Base-by-base conservation (phyloP, 2,329 filamentous ascomycete species). In the Metarhizium brunneum region DNA sequence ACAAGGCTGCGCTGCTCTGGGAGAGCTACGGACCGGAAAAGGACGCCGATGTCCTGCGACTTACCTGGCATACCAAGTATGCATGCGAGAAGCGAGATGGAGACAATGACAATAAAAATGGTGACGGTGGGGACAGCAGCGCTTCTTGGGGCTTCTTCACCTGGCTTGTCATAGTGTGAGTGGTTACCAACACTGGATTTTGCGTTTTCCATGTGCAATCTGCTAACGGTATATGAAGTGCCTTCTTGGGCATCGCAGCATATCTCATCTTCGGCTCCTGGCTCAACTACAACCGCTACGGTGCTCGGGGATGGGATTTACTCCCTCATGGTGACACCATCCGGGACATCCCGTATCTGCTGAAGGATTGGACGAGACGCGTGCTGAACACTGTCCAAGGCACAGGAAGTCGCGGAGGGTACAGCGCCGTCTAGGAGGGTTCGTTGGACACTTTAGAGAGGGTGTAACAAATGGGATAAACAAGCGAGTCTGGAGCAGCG, bases 181-280 rank as follows among this genome's bases (percentile, higher is more conserved):
- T 79, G 60, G 5, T 14, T 48, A 18, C 11, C 35, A 10, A 18
- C 29, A 5, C 25, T 30, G 40, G 30, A 13, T 14, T 25, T 14
- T 8, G 36, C 5, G 14, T 20, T 35, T 25, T 25, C 13, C 5
- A 7, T 11, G 7, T 35, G 10, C 32, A 10, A 10, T 35, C 32
- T 55, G 54, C 56, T 57, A 30, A 57, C 50, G 4, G 11, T 32
- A 54, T 16, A 3, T 36, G 20, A 61, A 96, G 92, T 63, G 74
- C 87, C 57, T 99, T 99, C 81, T 80, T 97, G 59, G 83, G 83
- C 49, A 87, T 85, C 45, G 90, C 94, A 2, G 76, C 92, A 29
- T 99, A 97, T 74, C 85, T 99, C 61, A 96, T 97, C 69, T 97
- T 97, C 67, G 92, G 92, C 61, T 95, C 92, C 20, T 99, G 94